A percentile compares a stretch with the other conserved stretches of the same genome.
Evolutionary conservation across 768 basidiomycete genomes (phyloP).

Genomic region (Suillus subluteus): DNA sequence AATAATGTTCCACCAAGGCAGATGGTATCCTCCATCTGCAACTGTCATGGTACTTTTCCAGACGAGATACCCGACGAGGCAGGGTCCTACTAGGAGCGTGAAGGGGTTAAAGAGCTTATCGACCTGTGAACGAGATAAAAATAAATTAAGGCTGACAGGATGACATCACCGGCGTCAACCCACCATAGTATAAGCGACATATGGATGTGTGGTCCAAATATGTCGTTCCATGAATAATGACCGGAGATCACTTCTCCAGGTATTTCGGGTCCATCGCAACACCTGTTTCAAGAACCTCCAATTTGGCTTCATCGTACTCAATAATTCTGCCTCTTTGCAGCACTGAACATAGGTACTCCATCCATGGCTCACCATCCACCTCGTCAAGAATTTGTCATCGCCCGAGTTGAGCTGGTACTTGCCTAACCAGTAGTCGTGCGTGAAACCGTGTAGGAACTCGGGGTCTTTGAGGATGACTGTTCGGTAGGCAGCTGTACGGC

Average conservation of each 20-base stretch:
- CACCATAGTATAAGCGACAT: slow-evolving; percentile 82
- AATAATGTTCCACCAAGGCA: slow-evolving; percentile 84
- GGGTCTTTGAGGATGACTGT: slow-evolving; percentile 95
- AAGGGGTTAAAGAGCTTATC: slow-evolving; percentile 88
- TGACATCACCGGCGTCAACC: background rate
- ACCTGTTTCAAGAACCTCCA: slow-evolving; percentile 97
- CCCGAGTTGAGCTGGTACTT: slow-evolving; percentile 96
- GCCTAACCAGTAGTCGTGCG: slow-evolving; percentile 91
- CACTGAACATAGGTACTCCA: slow-evolving; percentile 95
- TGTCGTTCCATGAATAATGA: slow-evolving; percentile 87
- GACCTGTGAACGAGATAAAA: slow-evolving; percentile 46
- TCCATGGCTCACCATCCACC: slow-evolving; percentile 96
- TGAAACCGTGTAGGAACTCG: slow-evolving; percentile 90
- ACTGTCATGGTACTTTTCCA: slow-evolving; percentile 77
- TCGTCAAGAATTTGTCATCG: slow-evolving; percentile 92
- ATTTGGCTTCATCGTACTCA: slow-evolving; percentile 95
- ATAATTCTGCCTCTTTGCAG: slow-evolving; percentile 82
- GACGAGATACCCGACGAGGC: slow-evolving; percentile 73
- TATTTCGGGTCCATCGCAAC: slow-evolving; percentile 91
- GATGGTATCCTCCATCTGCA: slow-evolving; percentile 73
- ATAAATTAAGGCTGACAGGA: background rate
- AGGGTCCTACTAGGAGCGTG: slow-evolving; percentile 84
- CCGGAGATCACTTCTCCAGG: slow-evolving; percentile 89
- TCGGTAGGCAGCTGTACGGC: slow-evolving; percentile 91
- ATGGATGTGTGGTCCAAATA: slow-evolving; percentile 86